These are phyloP conservation scores for Bromus sterilis DNA, from an alignment of 176 grass and related monocot species.

Conservation along the genomic window DNA sequence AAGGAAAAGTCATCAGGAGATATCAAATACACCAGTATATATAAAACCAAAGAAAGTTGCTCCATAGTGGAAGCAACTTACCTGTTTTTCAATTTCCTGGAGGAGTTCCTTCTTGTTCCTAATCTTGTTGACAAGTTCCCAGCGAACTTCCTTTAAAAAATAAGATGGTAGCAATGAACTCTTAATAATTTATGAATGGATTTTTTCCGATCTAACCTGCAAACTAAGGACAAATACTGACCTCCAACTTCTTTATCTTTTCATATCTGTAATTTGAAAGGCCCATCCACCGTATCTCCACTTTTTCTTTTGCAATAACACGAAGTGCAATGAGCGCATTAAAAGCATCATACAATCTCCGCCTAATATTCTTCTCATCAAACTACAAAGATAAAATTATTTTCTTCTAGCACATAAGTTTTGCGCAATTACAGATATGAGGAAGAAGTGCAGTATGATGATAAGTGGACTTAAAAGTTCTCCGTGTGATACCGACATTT, in stretches of 20 bases:
- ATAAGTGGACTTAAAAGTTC: too few species aligned
- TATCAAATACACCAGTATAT: not conserved
- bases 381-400: too few species aligned
- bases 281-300: slow-evolving; percentile 90
- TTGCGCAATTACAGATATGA: too few species aligned
- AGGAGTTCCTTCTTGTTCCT: slow-evolving; percentile 69
- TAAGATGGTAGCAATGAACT: slow-evolving; percentile 3
- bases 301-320: slow-evolving; percentile 85
- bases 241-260: too few species aligned
- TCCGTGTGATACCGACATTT: too few species aligned
- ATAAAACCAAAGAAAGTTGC: slow-evolving; percentile 17
- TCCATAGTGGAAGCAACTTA: slow-evolving; percentile 45
- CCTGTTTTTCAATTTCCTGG: slow-evolving; percentile 80
- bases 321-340: slow-evolving; percentile 91
- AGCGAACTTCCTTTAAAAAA: slow-evolving; percentile 53
- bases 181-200: not conserved
- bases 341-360: slow-evolving; percentile 93
- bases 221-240: slow-evolving; percentile 40
- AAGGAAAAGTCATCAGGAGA: slow-evolving; percentile 21
- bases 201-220: not conserved
- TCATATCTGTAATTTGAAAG: slow-evolving; percentile 55
- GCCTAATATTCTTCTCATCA: slow-evolving; percentile 94
- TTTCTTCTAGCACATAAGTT: slow-evolving; percentile 10
- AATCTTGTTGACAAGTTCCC: too few species aligned
- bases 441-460: too few species aligned